Conservation (phyloP, 306 rosid species). For the Rosa rugosa region DNA sequence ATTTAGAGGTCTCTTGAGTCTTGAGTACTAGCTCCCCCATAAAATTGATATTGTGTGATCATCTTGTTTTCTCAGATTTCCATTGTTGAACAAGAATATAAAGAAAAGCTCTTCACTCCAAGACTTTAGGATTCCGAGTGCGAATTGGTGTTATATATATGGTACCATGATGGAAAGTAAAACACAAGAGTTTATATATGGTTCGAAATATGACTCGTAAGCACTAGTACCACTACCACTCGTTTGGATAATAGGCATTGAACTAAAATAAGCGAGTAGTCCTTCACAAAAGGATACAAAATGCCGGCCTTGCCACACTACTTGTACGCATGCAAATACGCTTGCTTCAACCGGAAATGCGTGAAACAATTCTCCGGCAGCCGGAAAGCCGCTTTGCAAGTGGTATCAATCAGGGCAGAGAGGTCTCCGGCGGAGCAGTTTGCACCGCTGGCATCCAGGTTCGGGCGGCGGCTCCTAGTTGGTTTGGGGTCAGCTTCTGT, state of each 20-base stretch:
- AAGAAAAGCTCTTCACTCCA: not conserved
- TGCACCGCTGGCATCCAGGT: constrained; percentile 48
- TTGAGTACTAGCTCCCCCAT: too few relatives aligned
- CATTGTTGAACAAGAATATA: not conserved
- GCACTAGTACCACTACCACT: not conserved
- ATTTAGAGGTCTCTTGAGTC: too few relatives aligned
- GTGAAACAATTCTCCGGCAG: constrained; percentile 33
- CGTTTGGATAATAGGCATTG: constrained; percentile 5
- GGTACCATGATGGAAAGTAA: not conserved
- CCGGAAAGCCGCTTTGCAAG: constrained; percentile 24
- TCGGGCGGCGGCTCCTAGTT: constrained; percentile 56
- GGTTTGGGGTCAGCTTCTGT: constrained; percentile 79
- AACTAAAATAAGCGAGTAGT: not conserved
- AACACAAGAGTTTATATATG: not conserved
- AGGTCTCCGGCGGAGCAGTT: constrained; percentile 56
- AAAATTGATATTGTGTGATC: too few relatives aligned
- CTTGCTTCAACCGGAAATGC: constrained; percentile 19
- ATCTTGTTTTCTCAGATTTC: not conserved
- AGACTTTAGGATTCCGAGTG: not conserved
- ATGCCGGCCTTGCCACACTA: constrained; percentile 38
- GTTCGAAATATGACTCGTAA: constrained; percentile 5
- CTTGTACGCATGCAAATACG: constrained; percentile 37
- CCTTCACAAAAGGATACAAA: constrained; percentile 9
- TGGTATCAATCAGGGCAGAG: constrained; percentile 1
- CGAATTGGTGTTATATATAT: not conserved